Evolutionary conservation across 2,329 filamentous ascomycete species (phyloP), one percentile per base, ranked within the genome.

Genomic region (Hawksworthiomyces lignivorus): DNA sequence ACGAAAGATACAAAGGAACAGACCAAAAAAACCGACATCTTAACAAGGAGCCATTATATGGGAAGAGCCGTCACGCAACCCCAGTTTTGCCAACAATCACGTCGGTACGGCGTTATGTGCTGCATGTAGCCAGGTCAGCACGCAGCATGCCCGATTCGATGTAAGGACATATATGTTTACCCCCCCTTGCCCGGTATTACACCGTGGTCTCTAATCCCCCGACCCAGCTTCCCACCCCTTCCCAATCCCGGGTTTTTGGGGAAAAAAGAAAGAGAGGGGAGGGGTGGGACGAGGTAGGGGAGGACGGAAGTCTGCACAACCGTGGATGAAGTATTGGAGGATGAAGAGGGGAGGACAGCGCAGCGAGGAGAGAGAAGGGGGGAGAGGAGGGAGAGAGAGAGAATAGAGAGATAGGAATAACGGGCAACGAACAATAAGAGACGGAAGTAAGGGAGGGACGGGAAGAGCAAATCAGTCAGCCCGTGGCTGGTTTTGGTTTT

Each of bases 11-110:
- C 24, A 14, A 12, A 17, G 36, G 7, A 22, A 19, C 10, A 31
- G 12, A 15, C 5, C 17, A 29, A 15, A 29, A 15, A 8, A 32
- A 10, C n/a, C n/a, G 20, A 20, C 28, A 39, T 21, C 38, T 34
- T 27, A 33, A 40, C 8, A 24, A 5, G 11, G 9, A 6, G 17
- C 36, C 15, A 14, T 40, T 28, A 32, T 20, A 19, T 33, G 38
- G 24, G 21, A 29, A 33, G 31, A 29, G 12, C 18, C 31, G 38
- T 35, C 21, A 28, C 17, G 30, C 31, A 35, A 41, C 38, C 31
- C 31, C 38, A 41, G 29, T 27, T 40, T 34, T 40, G 38, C 38
- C 38, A 40, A 24, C 38, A 40, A 34, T 17, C n/a, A n/a, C n/a
- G n/a, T n/a, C n/a, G n/a, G n/a, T n/a, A n/a, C n/a, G n/a, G n/a